These are phyloP conservation scores for Mycena crocata DNA, from an alignment of 768 basidiomycete genomes.

Conservation along the genomic window DNA sequence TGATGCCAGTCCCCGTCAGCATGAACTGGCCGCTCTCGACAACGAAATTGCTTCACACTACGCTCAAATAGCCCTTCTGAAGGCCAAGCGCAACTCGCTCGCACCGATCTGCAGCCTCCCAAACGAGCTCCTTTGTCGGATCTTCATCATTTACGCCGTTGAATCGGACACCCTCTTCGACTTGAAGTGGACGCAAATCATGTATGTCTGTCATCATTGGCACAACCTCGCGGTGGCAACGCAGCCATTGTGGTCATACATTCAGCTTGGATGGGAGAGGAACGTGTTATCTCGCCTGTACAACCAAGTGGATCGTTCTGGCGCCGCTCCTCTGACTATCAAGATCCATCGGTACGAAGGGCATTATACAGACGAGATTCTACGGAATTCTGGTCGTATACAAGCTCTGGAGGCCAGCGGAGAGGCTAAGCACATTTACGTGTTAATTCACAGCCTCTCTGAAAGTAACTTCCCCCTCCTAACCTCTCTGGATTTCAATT, in stretches of 20 bases:
- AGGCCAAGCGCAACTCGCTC: slow-evolving; percentile 1
- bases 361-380: not conserved
- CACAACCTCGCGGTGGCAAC: not conserved
- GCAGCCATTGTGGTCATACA: slow-evolving; percentile 1
- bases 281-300: not conserved
- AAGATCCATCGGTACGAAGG: not conserved
- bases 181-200: no score
- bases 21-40: no score
- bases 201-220: slow-evolving; percentile 18
- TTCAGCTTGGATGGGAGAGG: not conserved
- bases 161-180: no score
- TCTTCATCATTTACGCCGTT: no score
- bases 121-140: no score
- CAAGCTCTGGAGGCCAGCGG: not conserved
- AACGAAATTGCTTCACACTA: slow-evolving; percentile 14
- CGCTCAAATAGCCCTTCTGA: slow-evolving; percentile 9
- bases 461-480: not conserved
- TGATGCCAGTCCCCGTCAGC: no score
- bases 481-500: not conserved
- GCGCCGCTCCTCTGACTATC: slow-evolving; percentile 10
- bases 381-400: slow-evolving; percentile 3
- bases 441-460: not conserved
- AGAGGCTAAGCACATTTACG: not conserved
- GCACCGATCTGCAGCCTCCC: not conserved
- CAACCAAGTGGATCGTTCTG: not conserved